These are phyloP conservation scores for Saposhnikovia divaricata DNA, from an alignment of 129 eudicot species.

Conservation along the genomic window DNA sequence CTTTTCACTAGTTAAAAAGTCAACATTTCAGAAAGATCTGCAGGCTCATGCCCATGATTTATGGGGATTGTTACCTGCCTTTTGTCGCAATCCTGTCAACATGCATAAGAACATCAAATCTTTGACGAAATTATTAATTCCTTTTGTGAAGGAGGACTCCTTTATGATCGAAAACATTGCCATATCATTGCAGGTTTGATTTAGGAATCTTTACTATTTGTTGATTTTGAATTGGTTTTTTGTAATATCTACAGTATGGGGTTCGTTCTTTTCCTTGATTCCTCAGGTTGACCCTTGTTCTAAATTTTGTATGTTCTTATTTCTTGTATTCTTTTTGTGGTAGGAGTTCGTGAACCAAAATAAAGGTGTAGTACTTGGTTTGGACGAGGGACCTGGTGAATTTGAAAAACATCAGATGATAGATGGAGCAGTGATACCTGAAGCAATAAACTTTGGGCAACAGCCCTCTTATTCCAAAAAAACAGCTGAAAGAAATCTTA, in stretches of 20 bases:
- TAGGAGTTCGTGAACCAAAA: constrained; percentile 83
- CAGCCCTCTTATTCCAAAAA: constrained; percentile 39
- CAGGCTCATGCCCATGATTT: constrained; percentile 64
- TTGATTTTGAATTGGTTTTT: not conserved
- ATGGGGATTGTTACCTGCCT: constrained; percentile 82
- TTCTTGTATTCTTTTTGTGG: not conserved
- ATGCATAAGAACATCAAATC: constrained; percentile 40
- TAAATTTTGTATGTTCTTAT: not conserved
- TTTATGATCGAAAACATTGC: constrained; percentile 57
- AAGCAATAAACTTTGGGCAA: not conserved
- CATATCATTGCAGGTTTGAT: constrained; percentile 54
- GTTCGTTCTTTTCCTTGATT: not conserved
- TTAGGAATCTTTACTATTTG: not conserved
- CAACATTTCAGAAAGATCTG: constrained; percentile 57
- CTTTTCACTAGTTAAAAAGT: constrained; percentile 62
- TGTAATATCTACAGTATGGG: not conserved
- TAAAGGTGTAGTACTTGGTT: constrained; percentile 25
- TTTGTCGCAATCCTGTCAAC: constrained; percentile 67
- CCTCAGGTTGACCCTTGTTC: constrained; percentile 7
- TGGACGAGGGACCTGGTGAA: constrained; percentile 31
- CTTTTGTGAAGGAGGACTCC: constrained; percentile 54
- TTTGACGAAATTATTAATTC: constrained; percentile 42
- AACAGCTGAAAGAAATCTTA: constrained; percentile 44
- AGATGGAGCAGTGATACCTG: constrained; percentile 6
- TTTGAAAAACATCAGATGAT: constrained; percentile 20